Percentiles rank a stretch among this genome's conserved stretches.
Evolutionary conservation across 495 filamentous ascomycete species (phyloP).

Genomic region (Penicillium antarcticum): DNA sequence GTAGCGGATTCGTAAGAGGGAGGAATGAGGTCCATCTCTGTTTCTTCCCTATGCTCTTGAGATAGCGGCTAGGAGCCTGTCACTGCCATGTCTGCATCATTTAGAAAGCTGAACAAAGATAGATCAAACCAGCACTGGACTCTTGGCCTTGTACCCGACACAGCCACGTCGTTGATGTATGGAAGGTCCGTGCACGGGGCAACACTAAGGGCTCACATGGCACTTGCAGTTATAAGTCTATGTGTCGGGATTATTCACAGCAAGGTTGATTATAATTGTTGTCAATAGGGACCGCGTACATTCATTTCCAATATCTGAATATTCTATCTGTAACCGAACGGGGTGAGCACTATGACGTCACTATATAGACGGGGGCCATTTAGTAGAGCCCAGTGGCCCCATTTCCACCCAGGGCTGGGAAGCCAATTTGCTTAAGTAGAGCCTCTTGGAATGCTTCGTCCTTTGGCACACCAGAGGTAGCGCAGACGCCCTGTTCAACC

Average conservation of each 20-base stretch:
- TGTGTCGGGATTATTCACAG: too few species aligned
- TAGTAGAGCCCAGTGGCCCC: slow-evolving; percentile 24
- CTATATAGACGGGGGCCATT: not conserved
- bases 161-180: slow-evolving; percentile 3
- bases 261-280: too few species aligned
- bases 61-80: slow-evolving; percentile 3
- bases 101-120: not conserved
- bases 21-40: slow-evolving; percentile 48
- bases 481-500: slow-evolving; percentile 8
- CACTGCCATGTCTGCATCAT: not conserved
- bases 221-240: too few species aligned
- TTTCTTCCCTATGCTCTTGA: too few species aligned
- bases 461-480: not conserved
- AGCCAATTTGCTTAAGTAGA: slow-evolving; percentile 24
- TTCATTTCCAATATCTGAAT: not conserved
- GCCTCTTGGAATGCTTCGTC: slow-evolving; percentile 17
- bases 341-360: not conserved
- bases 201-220: too few species aligned
- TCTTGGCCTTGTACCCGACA: slow-evolving; percentile 6
- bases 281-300: not conserved
- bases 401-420: slow-evolving; percentile 30
- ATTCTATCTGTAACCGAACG: not conserved
- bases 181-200: too few species aligned
- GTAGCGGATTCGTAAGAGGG: slow-evolving; percentile 60
- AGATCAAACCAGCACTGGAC: not conserved